These are phyloP conservation scores for Bromus sterilis DNA, from an alignment of 176 grass and related monocot genomes.

Conservation along the genomic window DNA sequence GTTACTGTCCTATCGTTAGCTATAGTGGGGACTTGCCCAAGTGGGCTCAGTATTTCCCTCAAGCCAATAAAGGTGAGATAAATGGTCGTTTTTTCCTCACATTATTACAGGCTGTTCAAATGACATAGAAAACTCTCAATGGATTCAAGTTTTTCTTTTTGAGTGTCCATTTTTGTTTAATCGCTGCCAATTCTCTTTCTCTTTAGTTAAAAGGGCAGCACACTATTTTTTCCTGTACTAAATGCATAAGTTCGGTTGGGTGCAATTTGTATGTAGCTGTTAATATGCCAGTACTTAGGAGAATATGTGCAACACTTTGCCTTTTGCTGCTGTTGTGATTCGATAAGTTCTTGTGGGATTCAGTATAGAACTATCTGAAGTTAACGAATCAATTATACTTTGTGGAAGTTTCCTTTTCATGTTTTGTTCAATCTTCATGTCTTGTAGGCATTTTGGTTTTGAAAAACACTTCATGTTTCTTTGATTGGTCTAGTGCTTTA, in stretches of 20 bases:
- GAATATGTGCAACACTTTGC: neutral
- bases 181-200: neutral
- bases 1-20: conserved; percentile 98
- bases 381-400: neutral
- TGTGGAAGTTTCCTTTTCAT: neutral
- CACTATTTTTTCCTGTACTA: neutral
- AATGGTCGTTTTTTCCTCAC: neutral
- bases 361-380: neutral
- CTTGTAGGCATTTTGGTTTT: neutral
- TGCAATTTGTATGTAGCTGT: neutral
- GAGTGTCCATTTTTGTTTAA: neutral
- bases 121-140: neutral
- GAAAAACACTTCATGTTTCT: neutral
- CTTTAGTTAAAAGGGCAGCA: neutral
- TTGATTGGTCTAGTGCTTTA: neutral
- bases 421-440: neutral
- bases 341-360: neutral
- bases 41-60: conserved; percentile 93
- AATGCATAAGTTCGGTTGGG: neutral
- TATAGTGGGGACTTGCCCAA: conserved; percentile 95
- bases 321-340: neutral
- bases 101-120: neutral
- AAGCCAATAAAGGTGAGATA: conserved; percentile 82
- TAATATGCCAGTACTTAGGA: neutral
- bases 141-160: neutral